Conservation (phyloP, 2,329 filamentous ascomycete species). For the Calonectria pseudoreteaudii region DNA sequence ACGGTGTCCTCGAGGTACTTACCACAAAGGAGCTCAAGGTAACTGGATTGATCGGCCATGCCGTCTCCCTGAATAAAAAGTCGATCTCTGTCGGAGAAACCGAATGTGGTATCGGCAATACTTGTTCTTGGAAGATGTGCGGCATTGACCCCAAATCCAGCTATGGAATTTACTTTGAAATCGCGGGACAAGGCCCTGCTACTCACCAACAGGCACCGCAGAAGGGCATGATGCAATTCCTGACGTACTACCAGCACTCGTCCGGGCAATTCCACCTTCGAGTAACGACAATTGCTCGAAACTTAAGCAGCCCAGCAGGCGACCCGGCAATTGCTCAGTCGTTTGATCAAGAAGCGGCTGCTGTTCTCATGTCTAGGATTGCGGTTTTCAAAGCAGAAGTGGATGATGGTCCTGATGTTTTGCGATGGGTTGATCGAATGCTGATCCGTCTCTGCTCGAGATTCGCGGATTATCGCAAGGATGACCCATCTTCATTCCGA, state of each 20-base stretch:
- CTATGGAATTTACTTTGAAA: constrained; percentile 98
- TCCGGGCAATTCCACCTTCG: constrained; percentile 96
- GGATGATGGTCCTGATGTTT: constrained; percentile 96
- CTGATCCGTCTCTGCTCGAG: constrained; percentile 95
- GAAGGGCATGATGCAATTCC: constrained; percentile 96
- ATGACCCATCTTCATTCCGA: constrained; percentile 96
- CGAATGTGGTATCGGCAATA: constrained; percentile 98
- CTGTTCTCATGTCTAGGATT: constrained; percentile 98
- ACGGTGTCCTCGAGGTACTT: constrained; percentile 92
- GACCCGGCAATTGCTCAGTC: constrained; percentile 96
- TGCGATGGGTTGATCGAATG: constrained; percentile 99
- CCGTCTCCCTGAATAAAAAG: constrained; percentile 97
- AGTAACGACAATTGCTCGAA: constrained; percentile 92
- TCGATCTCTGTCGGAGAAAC: constrained; percentile 97
- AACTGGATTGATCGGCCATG: constrained; percentile 95
- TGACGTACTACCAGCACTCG: constrained; percentile 98
- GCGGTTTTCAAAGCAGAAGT: constrained; percentile 99
- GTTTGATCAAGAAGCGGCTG: constrained; percentile 97
- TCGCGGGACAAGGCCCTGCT: constrained; percentile 91
- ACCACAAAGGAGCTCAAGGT: constrained; percentile 99
- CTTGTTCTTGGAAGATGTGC: constrained; percentile 99
- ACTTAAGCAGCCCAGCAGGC: constrained; percentile 91
- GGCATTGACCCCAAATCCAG: constrained; percentile 94
- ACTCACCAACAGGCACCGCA: constrained; percentile 88
- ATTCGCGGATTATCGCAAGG: constrained; percentile 98